Evolutionary conservation across 2,329 filamentous ascomycete genomes (phyloP), one percentile per base, ranked within the genome.

Genomic region (Paecilomyces formosus): DNA sequence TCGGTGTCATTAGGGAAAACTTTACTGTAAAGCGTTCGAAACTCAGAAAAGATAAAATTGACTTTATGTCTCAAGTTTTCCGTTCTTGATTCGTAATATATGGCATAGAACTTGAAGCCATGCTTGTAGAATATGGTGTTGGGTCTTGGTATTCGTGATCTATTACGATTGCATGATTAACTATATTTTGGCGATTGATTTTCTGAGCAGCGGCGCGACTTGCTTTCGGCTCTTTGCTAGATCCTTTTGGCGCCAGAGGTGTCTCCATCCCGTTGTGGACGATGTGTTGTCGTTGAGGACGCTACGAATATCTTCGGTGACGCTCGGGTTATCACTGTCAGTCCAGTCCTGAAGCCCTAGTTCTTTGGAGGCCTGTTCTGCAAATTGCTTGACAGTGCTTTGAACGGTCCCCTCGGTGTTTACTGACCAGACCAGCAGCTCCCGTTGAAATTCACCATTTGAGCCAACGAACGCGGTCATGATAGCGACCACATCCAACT

Each of bases 191-290:
- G 66, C 56, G 51, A 78, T 71, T 1, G 78, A 78, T 62, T 78
- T 76, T 62, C 84, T 77, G 55, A 87, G 65, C 66, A 87, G 65
- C 56, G 85, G 85, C 15, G 79, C 85, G 55, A 87, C 83, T 72
- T 82, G 81, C 71, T 88, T 88, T 62, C 85, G 77, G 66, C 84
- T 87, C 61, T 83, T 82, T 53, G 78, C 77, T 51, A 84, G 72
- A 60, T 85, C 79, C 15, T 72, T 74, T 69, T 87, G 84, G 63
- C 77, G 72, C 84, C 84, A 87, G 3, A 83, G 67, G 55, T 74
- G 77, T 60, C 75, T 76, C 73, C 74, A 79, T 35, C 71, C 59
- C 15, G 63, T 63, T n/a, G 68, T 39, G 50, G 33, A 56, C 26
- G 57, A 26, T 8, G 31, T 24, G 21, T 69, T 59, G 28, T 58